phyloP scores from a whole-genome alignment of 2,329 filamentous ascomycete species.

The Periglandula ipomoeae region DNA sequence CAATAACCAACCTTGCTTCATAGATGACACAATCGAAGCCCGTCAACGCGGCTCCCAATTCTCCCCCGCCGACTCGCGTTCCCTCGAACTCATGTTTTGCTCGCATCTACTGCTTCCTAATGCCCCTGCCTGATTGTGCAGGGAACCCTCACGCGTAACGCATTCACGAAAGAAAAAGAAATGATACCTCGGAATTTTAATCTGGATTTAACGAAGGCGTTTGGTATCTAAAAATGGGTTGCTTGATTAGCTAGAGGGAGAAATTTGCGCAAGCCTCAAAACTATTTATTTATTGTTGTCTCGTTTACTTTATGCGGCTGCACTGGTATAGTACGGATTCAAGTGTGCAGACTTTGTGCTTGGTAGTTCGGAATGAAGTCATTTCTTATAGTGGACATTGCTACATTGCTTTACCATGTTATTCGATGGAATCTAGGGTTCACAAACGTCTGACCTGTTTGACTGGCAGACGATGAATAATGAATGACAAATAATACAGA shows the following conservation, averaged over 20 bases:
- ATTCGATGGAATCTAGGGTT: no score
- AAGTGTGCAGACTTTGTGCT: no score
- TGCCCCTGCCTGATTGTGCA: conserved; percentile 6
- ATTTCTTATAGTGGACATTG: neutral
- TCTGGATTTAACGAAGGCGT: neutral
- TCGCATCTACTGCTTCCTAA: conserved; percentile 36
- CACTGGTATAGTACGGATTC: no score
- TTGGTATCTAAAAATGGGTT: neutral
- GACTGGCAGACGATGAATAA: neutral
- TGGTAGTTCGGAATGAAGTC: no score
- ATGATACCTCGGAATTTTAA: conserved; percentile 17
- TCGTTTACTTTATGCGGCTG: no score
- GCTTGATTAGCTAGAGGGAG: neutral
- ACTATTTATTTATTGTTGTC: neutral
- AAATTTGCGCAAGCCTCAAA: neutral
- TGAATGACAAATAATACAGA: neutral
- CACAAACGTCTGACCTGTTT: no score
- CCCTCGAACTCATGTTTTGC: conserved; percentile 40
- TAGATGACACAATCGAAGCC: conserved; percentile 26
- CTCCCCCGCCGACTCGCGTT: conserved; percentile 38
- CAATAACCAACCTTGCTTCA: neutral
- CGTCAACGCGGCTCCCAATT: conserved; percentile 45
- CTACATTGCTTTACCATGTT: no score
- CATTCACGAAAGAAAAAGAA: conserved; percentile 17
- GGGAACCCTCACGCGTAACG: conserved; percentile 13